Evolutionary conservation across 2,329 filamentous ascomycete species (phyloP).

Genomic region (Aspergillus sp.): DNA sequence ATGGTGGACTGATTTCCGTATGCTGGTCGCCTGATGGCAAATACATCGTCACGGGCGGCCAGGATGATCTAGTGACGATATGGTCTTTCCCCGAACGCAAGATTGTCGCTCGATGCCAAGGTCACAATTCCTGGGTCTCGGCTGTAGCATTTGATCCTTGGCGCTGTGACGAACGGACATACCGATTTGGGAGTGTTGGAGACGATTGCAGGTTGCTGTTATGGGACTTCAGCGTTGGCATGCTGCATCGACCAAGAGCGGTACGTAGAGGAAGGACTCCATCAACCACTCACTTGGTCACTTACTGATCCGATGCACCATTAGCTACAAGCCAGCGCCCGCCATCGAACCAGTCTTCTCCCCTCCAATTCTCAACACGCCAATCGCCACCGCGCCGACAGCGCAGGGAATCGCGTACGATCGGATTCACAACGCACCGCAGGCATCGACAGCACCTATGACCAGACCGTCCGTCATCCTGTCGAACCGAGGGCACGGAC

Average conservation of each 20-base stretch:
- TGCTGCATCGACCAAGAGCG: constrained; percentile 87
- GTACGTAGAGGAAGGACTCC: constrained; percentile 49
- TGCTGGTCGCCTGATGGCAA: constrained; percentile 98
- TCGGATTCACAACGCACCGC: constrained; percentile 68
- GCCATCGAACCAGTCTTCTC: constrained; percentile 40
- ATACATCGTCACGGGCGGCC: constrained; percentile 91
- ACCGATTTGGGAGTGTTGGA: constrained; percentile 92
- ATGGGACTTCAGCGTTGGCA: constrained; percentile 97
- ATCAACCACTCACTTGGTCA: constrained; percentile 9
- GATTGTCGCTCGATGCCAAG: constrained; percentile 88
- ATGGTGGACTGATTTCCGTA: constrained; percentile 87
- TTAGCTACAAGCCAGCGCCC: constrained; percentile 36
- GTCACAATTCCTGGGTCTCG: constrained; percentile 94
- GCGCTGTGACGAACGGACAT: constrained; percentile 93
- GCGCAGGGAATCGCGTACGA: constrained; percentile 60
- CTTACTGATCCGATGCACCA: neutral
- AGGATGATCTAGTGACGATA: constrained; percentile 94
- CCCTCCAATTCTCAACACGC: constrained; percentile 34
- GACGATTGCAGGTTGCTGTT: constrained; percentile 87
- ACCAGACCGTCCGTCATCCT: constrained; percentile 68
- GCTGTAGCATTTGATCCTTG: constrained; percentile 93
- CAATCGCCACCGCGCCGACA: constrained; percentile 63
- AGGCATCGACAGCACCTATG: constrained; percentile 44
- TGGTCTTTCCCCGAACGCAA: constrained; percentile 84
- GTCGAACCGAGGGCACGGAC: constrained; percentile 84